Evolutionary conservation across 345 rosid genomes (phyloP).

Genomic region (Barbarea vulgaris): DNA sequence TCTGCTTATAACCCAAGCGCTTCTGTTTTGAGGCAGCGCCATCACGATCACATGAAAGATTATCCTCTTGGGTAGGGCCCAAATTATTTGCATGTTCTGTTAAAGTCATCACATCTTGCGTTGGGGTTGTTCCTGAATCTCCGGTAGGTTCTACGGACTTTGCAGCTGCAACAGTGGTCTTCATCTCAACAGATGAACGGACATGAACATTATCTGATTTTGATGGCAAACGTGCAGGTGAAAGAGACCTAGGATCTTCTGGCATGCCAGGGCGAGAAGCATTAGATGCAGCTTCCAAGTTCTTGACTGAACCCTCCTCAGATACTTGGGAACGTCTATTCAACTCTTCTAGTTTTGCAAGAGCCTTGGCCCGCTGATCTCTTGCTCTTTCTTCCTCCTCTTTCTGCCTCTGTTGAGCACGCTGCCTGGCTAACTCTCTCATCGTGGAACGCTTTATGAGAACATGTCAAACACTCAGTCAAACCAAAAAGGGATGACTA

Average conservation of each 20-base stretch:
- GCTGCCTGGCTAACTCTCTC: conserved; percentile 76
- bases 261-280: conserved; percentile 43
- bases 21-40: conserved; percentile 55
- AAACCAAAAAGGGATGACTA: conserved; percentile 13
- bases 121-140: conserved; percentile 41
- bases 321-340: conserved; percentile 63
- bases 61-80: conserved; percentile 40
- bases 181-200: conserved; percentile 33
- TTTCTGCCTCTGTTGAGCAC: conserved; percentile 64
- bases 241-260: conserved; percentile 41
- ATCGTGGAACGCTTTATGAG: conserved; percentile 64
- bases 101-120: conserved; percentile 33
- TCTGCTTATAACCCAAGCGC: conserved; percentile 55
- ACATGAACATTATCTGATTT: conserved; percentile 32
- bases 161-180: conserved; percentile 41
- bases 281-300: conserved; percentile 42
- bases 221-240: conserved; percentile 38
- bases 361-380: conserved; percentile 90
- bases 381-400: conserved; percentile 93
- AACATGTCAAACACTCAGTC: conserved; percentile 26
- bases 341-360: conserved; percentile 80
- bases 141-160: conserved; percentile 43
- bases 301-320: conserved; percentile 51
- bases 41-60: conserved; percentile 44
- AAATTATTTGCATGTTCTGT: conserved; percentile 42